These are phyloP conservation scores for Aquilaria yunnanensis DNA, from an alignment of 345 rosid genomes.

Conservation along the genomic window DNA sequence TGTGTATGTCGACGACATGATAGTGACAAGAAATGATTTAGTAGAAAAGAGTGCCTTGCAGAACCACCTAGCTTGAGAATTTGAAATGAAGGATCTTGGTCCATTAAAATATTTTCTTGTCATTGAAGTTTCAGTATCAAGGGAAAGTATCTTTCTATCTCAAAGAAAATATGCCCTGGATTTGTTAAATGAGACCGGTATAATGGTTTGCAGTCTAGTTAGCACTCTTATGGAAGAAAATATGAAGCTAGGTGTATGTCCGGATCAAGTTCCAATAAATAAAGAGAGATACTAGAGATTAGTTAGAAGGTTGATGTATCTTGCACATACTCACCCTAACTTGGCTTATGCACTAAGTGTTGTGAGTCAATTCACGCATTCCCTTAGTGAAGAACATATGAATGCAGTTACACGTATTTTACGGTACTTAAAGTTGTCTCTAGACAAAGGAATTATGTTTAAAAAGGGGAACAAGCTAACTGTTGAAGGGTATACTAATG, in stretches of 20 bases:
- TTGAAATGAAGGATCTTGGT: not conserved
- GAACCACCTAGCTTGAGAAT: not conserved
- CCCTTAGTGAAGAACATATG: not conserved
- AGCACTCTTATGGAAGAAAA: not conserved
- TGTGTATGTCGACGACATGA: not conserved
- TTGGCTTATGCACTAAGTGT: not conserved
- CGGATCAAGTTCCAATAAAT: too few relatives aligned
- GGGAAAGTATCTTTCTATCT: not conserved
- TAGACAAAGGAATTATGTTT: not conserved
- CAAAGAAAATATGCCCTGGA: not conserved
- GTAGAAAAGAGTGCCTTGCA: not conserved
- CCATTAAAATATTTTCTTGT: not conserved
- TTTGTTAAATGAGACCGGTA: not conserved
- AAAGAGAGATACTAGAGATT: not conserved
- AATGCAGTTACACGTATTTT: not conserved
- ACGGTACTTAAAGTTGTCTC: not conserved
- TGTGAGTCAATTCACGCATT: not conserved
- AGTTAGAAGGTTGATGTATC: not conserved
- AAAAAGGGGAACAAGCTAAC: not conserved
- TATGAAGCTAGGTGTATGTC: not conserved
- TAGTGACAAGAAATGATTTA: not conserved
- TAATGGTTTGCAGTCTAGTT: not conserved
- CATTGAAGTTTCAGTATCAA: not conserved
- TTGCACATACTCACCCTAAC: not conserved
- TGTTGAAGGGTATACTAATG: not conserved